A percentile compares a stretch with the other conserved stretches of the same genome.
Conservation (phyloP, 345 rosid species). For the Dimocarpus longan region DNA sequence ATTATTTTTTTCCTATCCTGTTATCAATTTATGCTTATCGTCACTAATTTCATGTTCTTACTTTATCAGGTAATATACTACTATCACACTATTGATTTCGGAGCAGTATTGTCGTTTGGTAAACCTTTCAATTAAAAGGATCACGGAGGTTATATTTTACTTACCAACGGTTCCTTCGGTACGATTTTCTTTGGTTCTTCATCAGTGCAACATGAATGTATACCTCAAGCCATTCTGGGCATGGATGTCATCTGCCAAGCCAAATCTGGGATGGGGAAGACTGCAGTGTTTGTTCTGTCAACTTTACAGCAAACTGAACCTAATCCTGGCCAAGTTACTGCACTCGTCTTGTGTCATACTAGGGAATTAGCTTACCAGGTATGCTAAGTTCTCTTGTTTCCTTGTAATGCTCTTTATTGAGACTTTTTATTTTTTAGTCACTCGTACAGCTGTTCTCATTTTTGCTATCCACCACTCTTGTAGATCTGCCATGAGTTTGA, state of each 20-base stretch:
- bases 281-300: conserved; percentile 93
- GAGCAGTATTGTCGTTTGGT: conserved; percentile 66
- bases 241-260: conserved; percentile 99
- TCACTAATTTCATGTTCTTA: conserved; percentile 1
- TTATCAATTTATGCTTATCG: neutral
- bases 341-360: conserved; percentile 91
- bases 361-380: conserved; percentile 99
- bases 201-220: conserved; percentile 98
- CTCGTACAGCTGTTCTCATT: neutral
- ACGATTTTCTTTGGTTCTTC: conserved; percentile 84
- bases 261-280: conserved; percentile 99
- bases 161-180: conserved; percentile 70
- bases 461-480: neutral
- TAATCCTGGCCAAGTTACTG: conserved; percentile 85
- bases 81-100: conserved; percentile 56
- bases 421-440: neutral
- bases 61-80: conserved; percentile 57
- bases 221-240: conserved; percentile 98
- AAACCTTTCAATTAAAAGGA: conserved; percentile 66
- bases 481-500: conserved; percentile 96
- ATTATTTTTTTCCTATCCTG: neutral
- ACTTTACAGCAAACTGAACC: conserved; percentile 94
- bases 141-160: conserved; percentile 69
- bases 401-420: neutral
- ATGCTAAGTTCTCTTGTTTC: neutral